phyloP scores from a whole-genome alignment of 176 grass and related monocot species.

The Ananas comosus region DNA sequence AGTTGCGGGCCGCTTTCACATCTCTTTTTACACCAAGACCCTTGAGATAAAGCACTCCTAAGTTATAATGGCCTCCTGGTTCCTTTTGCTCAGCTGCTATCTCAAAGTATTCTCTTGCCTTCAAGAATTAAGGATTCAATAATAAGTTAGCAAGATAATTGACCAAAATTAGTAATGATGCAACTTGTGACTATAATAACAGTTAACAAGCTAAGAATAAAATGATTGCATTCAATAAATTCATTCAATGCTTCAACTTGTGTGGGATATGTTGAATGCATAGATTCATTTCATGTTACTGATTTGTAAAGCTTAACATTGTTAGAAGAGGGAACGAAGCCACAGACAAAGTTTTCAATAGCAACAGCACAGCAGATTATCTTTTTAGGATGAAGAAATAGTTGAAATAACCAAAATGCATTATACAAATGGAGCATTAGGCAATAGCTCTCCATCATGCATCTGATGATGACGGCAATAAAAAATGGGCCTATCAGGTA shows the following conservation, averaged over 20 bases:
- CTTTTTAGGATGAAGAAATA: no score
- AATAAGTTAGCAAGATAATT: slow-evolving; percentile 1
- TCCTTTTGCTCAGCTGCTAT: slow-evolving; percentile 80
- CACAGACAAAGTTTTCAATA: no score
- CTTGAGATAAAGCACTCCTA: slow-evolving; percentile 89
- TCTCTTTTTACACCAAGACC: slow-evolving; percentile 92
- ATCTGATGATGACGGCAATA: background rate
- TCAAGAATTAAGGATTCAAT: slow-evolving; percentile 19
- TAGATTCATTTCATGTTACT: background rate
- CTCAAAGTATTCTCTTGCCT: slow-evolving; percentile 92
- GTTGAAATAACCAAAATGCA: no score
- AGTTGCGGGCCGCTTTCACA: slow-evolving; percentile 47
- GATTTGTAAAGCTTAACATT: background rate
- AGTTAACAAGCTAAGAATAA: background rate
- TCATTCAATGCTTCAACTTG: background rate
- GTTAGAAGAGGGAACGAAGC: no score
- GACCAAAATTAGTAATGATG: slow-evolving; percentile 1
- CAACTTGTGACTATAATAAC: background rate
- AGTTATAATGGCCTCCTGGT: slow-evolving; percentile 88
- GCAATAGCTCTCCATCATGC: no score
- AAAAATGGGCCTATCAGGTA: background rate
- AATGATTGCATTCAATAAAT: background rate
- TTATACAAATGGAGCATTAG: no score
- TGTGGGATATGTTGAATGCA: background rate
- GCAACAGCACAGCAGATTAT: no score